Conservation (phyloP, 768 basidiomycete species). For the Calvatia gigantea region DNA sequence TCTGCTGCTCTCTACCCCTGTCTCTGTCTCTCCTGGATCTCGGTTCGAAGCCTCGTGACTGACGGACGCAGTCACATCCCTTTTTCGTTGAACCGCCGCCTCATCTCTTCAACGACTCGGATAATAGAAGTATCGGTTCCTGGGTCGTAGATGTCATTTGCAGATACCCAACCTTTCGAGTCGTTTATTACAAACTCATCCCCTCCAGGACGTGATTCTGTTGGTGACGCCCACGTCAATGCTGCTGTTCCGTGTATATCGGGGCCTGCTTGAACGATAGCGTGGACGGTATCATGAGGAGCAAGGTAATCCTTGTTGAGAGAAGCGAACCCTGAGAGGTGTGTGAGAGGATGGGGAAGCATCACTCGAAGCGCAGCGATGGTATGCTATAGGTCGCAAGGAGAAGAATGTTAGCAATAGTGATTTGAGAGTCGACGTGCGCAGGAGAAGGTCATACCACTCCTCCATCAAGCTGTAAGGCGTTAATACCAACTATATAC, state of each 20-base stretch:
- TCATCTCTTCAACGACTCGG: no score
- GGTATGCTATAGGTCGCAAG: constrained; percentile 52
- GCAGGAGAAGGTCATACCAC: constrained; percentile 47
- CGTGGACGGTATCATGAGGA: constrained; percentile 78
- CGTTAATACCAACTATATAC: not conserved
- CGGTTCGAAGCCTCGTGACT: no score
- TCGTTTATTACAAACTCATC: constrained; percentile 56
- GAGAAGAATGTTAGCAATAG: constrained; percentile 6
- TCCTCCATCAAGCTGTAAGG: constrained; percentile 66
- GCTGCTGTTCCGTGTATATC: constrained; percentile 56
- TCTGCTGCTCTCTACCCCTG: no score
- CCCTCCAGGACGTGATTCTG: constrained; percentile 30
- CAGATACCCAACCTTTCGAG: constrained; percentile 55
- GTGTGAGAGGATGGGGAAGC: constrained; percentile 48
- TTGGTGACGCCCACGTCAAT: constrained; percentile 61
- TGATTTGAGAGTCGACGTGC: not conserved
- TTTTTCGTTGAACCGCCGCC: no score
- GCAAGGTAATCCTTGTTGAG: constrained; percentile 68
- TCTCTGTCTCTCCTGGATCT: no score
- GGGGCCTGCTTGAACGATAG: constrained; percentile 47
- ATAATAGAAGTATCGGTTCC: constrained; percentile 21
- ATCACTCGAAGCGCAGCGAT: constrained; percentile 59
- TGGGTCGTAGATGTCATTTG: constrained; percentile 29
- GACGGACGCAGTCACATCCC: no score
- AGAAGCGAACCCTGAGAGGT: constrained; percentile 62